Conservation (phyloP, 2,329 filamentous ascomycete genomes). For the Didymosphaeria variabile region DNA sequence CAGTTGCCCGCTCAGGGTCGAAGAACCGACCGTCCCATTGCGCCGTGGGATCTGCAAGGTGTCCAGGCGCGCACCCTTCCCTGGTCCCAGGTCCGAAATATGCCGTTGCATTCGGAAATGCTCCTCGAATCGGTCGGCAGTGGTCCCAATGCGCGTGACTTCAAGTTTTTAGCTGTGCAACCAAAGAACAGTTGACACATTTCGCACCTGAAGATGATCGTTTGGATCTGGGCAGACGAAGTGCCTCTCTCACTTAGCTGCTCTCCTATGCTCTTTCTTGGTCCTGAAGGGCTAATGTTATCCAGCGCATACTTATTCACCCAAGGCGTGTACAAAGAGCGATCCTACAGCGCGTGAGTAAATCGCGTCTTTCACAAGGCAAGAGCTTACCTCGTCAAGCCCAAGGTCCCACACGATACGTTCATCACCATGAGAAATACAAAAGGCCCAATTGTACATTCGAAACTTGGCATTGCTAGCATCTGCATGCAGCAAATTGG, state of each 20-base stretch:
- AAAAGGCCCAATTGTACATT: slow-evolving; percentile 49
- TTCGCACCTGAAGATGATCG: slow-evolving; percentile 41
- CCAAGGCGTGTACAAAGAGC: slow-evolving; percentile 44
- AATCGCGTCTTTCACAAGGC: not conserved
- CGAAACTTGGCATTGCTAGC: slow-evolving; percentile 37
- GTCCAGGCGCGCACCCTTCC: slow-evolving; percentile 40
- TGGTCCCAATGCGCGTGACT: slow-evolving; percentile 49
- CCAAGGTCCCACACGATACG: slow-evolving; percentile 47
- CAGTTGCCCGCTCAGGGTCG: slow-evolving; percentile 39
- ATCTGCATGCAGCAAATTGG: slow-evolving; percentile 39
- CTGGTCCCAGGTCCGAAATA: slow-evolving; percentile 43
- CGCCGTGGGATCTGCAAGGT: slow-evolving; percentile 32
- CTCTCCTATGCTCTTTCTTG: slow-evolving; percentile 36
- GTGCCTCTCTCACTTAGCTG: slow-evolving; percentile 38
- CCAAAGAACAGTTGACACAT: not conserved
- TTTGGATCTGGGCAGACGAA: slow-evolving; percentile 31
- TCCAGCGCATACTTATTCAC: slow-evolving; percentile 43
- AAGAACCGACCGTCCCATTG: slow-evolving; percentile 49
- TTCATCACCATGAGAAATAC: slow-evolving; percentile 34
- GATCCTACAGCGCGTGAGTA: slow-evolving; percentile 31
- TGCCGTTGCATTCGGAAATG: slow-evolving; percentile 41
- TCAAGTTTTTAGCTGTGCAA: slow-evolving; percentile 1
- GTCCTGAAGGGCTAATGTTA: slow-evolving; percentile 38
- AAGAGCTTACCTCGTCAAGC: slow-evolving; percentile 35
- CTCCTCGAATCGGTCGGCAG: slow-evolving; percentile 37